Evolutionary conservation across 768 basidiomycete genomes (phyloP).

Genomic region (Gloeophyllum trabeum): DNA sequence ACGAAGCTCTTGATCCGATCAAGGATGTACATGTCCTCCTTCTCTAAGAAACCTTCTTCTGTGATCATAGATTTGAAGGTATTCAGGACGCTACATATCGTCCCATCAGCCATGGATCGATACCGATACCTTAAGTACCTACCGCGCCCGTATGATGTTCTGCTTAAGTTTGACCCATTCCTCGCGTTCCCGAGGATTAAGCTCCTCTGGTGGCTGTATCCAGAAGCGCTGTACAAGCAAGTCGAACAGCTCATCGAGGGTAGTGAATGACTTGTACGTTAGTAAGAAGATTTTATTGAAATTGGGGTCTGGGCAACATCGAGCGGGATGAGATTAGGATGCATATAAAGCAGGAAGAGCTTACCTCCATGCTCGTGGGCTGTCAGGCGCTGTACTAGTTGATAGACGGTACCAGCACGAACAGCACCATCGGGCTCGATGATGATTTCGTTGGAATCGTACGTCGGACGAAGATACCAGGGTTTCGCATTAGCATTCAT

Average conservation of each 20-base stretch:
- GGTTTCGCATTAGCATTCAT: conserved; percentile 38
- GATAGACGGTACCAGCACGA: conserved; percentile 76
- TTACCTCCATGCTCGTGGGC: conserved; percentile 81
- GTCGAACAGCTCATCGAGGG: conserved; percentile 72
- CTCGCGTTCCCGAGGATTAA: conserved; percentile 48
- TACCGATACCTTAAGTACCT: conserved; percentile 15
- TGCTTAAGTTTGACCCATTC: conserved; percentile 86
- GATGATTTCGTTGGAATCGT: conserved; percentile 67
- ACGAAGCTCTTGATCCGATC: conserved; percentile 77
- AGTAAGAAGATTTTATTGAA: conserved; percentile 88
- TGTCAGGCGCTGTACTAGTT: conserved; percentile 83
- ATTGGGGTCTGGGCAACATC: conserved; percentile 43
- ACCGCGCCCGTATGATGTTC: conserved; percentile 82
- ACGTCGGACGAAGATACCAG: conserved; percentile 81
- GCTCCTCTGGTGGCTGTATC: conserved; percentile 59
- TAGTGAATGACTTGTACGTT: conserved; percentile 93
- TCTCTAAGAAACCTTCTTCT: conserved; percentile 75
- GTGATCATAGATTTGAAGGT: conserved; percentile 83
- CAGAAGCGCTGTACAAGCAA: conserved; percentile 72
- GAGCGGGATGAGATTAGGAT: background rate
- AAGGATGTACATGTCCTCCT: conserved; percentile 76
- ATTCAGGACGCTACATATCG: conserved; percentile 63
- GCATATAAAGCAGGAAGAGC: conserved; percentile 13
- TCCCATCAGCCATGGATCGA: background rate
- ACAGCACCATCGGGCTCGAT: conserved; percentile 80